Evolutionary conservation across 768 basidiomycete genomes (phyloP).

Genomic region (Vishniacozyma victoriae): DNA sequence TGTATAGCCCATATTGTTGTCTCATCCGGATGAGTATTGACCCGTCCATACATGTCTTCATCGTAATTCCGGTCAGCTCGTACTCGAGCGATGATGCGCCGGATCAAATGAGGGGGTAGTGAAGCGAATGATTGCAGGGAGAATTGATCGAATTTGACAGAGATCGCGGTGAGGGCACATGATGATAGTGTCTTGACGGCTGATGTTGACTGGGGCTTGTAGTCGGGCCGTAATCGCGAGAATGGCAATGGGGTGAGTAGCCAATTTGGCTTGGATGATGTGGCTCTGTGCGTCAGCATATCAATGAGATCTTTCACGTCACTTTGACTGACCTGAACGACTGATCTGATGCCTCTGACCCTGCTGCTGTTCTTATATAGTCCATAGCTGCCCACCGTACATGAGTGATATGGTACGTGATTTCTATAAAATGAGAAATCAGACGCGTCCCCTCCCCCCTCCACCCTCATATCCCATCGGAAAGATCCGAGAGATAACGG

Average conservation of each 20-base stretch:
- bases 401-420: no score
- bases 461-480: no score
- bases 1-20: constrained; percentile 27
- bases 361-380: background rate
- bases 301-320: background rate
- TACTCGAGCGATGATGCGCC: constrained; percentile 19
- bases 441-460: no score
- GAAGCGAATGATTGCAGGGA: constrained; percentile 11
- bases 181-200: constrained; percentile 14
- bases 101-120: constrained; percentile 8
- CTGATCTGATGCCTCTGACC: background rate
- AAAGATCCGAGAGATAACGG: no score
- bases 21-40: constrained; percentile 19
- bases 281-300: background rate
- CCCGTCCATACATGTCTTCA: background rate
- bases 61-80: constrained; percentile 30
- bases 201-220: constrained; percentile 4
- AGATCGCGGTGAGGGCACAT: constrained; percentile 18
- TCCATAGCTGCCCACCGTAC: no score
- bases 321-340: background rate
- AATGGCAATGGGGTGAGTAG: constrained; percentile 26
- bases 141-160: constrained; percentile 23
- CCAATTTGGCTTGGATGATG: constrained; percentile 23
- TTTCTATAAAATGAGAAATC: no score
- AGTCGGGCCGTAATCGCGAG: constrained; percentile 7